Evolutionary conservation across 2,329 filamentous ascomycete species (phyloP).

Genomic region (Fusarium coffeatum): DNA sequence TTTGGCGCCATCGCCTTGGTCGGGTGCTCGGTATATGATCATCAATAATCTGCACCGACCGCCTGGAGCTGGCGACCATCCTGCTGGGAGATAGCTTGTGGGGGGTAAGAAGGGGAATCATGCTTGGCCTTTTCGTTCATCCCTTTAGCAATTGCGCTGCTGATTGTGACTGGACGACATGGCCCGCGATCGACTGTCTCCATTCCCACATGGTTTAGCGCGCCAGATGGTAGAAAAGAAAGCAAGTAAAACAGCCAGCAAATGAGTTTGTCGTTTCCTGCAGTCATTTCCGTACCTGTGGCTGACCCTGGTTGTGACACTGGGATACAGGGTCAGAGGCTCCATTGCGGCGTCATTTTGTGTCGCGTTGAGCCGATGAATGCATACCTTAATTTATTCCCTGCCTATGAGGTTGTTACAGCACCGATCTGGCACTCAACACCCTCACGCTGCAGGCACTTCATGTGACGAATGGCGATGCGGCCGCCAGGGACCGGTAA

Average conservation of each 20-base stretch:
- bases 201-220: constrained; percentile 29
- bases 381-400: constrained; percentile 21
- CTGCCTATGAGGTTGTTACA: constrained; percentile 10
- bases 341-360: constrained; percentile 28
- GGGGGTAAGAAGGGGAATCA: not conserved
- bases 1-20: constrained; percentile 24
- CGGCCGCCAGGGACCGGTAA: not conserved
- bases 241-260: not conserved
- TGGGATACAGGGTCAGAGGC: constrained; percentile 15
- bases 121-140: constrained; percentile 1
- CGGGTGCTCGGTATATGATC: constrained; percentile 19
- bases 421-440: constrained; percentile 6
- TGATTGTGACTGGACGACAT: constrained; percentile 21
- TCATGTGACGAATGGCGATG: constrained; percentile 20
- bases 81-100: constrained; percentile 20
- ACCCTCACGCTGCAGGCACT: constrained; percentile 20
- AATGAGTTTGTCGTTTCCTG: constrained; percentile 18
- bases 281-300: constrained; percentile 15
- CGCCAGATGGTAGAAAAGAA: constrained; percentile 7
- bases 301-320: constrained; percentile 22
- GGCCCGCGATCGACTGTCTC: constrained; percentile 23
- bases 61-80: constrained; percentile 26
- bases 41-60: constrained; percentile 25
- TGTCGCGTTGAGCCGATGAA: constrained; percentile 32
- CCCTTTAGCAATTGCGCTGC: constrained; percentile 13